A percentile compares a stretch with the other conserved stretches of the same genome.
Conservation (phyloP, 441 rosid species). For the Croton laevigatus region DNA sequence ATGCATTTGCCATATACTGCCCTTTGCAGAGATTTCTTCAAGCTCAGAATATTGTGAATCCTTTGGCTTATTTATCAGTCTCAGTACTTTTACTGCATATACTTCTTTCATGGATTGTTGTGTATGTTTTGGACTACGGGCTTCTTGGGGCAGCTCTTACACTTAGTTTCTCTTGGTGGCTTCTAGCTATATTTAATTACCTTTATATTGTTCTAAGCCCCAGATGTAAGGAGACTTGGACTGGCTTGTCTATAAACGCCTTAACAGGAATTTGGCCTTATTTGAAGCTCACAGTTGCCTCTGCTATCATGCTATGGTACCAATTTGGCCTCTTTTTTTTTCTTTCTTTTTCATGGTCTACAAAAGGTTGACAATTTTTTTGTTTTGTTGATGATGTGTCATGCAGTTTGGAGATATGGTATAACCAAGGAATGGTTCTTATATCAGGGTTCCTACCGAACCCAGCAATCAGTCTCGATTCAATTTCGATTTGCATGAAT, state of each 20-base stretch:
- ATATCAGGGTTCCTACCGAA: constrained; percentile 73
- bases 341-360: not conserved
- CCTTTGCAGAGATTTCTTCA: constrained; percentile 94
- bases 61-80: constrained; percentile 76
- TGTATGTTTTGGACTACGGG: constrained; percentile 54
- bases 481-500: constrained; percentile 85
- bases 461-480: constrained; percentile 75
- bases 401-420: constrained; percentile 93
- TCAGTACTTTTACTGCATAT: constrained; percentile 70
- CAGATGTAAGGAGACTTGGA: constrained; percentile 78
- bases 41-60: constrained; percentile 94
- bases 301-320: constrained; percentile 90
- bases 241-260: constrained; percentile 61
- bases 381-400: not conserved
- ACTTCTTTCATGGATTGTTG: constrained; percentile 63
- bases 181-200: constrained; percentile 48
- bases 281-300: constrained; percentile 82
- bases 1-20: constrained; percentile 75
- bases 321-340: not conserved
- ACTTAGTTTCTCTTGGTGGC: constrained; percentile 87
- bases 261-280: constrained; percentile 89
- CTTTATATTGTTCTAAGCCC: constrained; percentile 71
- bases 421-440: constrained; percentile 84
- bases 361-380: too few relatives aligned
- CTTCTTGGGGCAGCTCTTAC: constrained; percentile 76